A percentile compares a stretch with the other conserved stretches of the same genome.
Evolutionary conservation across 495 filamentous ascomycete species (phyloP).

Genomic region (Hypoxylon fuscum): DNA sequence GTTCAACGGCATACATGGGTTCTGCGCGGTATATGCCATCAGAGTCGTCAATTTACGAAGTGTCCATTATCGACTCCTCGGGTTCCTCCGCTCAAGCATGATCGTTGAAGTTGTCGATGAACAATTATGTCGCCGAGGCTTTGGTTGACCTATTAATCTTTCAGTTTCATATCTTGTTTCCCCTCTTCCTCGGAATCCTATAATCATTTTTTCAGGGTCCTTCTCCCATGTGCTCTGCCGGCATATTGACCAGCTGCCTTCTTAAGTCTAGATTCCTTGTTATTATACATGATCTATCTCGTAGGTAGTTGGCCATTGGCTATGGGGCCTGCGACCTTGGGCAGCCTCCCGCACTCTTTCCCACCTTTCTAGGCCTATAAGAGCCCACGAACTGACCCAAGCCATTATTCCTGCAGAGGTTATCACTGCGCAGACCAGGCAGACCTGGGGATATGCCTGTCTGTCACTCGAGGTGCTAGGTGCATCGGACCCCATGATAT

Average conservation of each 20-base stretch:
- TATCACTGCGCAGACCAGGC: slow-evolving; percentile 24
- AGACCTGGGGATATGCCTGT: slow-evolving; percentile 34
- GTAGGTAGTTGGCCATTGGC: slow-evolving; percentile 23
- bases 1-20: slow-evolving; percentile 18
- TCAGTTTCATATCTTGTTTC: slow-evolving; percentile 4
- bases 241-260: slow-evolving; percentile 20
- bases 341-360: slow-evolving; percentile 33
- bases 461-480: slow-evolving; percentile 28
- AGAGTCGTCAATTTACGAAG: slow-evolving; percentile 17
- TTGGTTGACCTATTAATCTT: slow-evolving; percentile 6
- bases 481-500: slow-evolving; percentile 30
- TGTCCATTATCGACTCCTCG: slow-evolving; percentile 9
- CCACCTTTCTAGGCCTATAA: slow-evolving; percentile 33
- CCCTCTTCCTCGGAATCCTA: slow-evolving; percentile 24
- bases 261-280: slow-evolving; percentile 11
- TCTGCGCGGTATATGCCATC: slow-evolving; percentile 14
- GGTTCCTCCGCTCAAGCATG: slow-evolving; percentile 15
- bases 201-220: slow-evolving; percentile 3
- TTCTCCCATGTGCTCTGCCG: slow-evolving; percentile 13
- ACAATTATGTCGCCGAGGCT: slow-evolving; percentile 4
- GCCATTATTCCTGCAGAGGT: slow-evolving; percentile 31
- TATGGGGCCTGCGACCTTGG: slow-evolving; percentile 16
- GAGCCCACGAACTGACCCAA: slow-evolving; percentile 26
- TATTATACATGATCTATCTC: slow-evolving; percentile 31
- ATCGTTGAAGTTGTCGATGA: slow-evolving; percentile 18